These are phyloP conservation scores for Protomyces macrosporus DNA, from an alignment of 1,139 yeast genomes.

Conservation along the genomic window DNA sequence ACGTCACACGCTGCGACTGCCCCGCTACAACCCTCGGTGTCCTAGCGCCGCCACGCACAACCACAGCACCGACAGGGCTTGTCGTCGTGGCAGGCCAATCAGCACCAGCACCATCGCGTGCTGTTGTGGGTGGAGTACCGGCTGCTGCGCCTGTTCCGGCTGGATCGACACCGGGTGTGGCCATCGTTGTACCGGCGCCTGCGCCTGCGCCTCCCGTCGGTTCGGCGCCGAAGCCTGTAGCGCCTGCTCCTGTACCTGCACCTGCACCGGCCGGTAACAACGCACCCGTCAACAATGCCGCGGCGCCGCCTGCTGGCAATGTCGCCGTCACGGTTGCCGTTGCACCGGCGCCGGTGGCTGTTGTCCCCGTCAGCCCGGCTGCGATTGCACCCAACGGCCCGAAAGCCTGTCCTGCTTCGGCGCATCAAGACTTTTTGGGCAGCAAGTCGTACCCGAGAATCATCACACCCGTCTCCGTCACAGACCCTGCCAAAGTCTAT, in stretches of 20 bases:
- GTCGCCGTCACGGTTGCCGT: not conserved
- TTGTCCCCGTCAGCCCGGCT: not conserved
- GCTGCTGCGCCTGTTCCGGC: not conserved
- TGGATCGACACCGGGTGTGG: not conserved
- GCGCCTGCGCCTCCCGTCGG: not conserved
- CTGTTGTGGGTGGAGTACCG: not conserved
- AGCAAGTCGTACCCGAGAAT: slow-evolving; percentile 17
- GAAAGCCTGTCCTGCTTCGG: slow-evolving; percentile 21
- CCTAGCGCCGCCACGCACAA: not conserved
- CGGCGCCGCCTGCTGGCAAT: not conserved
- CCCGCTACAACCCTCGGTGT: slow-evolving; percentile 2
- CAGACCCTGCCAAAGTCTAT: slow-evolving; percentile 9
- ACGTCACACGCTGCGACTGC: slow-evolving; percentile 21
- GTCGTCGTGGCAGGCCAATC: not conserved
- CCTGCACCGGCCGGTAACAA: not conserved
- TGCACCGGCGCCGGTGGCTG: no score
- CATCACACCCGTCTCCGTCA: slow-evolving; percentile 23
- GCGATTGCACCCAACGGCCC: not conserved
- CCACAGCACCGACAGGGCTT: not conserved
- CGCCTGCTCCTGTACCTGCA: not conserved
- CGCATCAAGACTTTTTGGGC: slow-evolving; percentile 7
- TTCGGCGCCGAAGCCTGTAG: not conserved
- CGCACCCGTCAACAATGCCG: not conserved
- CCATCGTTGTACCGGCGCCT: not conserved
- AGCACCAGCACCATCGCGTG: not conserved